Evolutionary conservation across 768 basidiomycete genomes (phyloP), one percentile per base, ranked within the genome.

Genomic region (Xanthoconium stramineum): DNA sequence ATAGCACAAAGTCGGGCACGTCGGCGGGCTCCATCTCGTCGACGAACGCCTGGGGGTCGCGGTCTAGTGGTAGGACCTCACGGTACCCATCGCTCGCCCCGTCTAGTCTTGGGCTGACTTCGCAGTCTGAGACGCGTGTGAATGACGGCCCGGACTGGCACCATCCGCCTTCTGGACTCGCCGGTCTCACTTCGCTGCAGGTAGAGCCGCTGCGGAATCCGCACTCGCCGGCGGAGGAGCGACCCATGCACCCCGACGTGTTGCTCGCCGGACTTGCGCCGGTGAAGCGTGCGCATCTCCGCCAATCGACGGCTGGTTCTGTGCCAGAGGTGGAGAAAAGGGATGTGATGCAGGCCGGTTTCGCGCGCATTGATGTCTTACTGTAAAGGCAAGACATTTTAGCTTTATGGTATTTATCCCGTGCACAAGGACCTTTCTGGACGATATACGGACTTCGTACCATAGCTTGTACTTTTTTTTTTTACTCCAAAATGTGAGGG

Each of bases 81-180:
- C 69, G 70, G 9, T 70, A 70, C 47, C 69, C 69, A 5, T 70
- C 69, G 3, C 56, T 72, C 8, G 53, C 66, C 17, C 2, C 50
- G 3, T 70, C 69, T 11, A 72, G 57, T 15, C 5, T 47, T 5
- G 46, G 35, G 15, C 42, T 14, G 35, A 56, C 64, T 8, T 61
- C 57, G 13, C 56, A 7, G 1, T 52, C 55, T 30, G 52, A 40
- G 12, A 49, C 55, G 29, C 60, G 42, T 29, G 53, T 62, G 1
- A 66, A 67, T 11, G 36, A 30, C 19, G 50, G 29, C 9, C 55
- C 55, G 3, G 69, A 71, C 45, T 70, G 69, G 69, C 59, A 55
- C 35, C 56, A 66, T 44, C 61, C 40, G 6, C 69, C 69, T 14
- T 7, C 57, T 19, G 69, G 70, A 17, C 69, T 72, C 0, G 57